These are phyloP conservation scores for Puccinia horiana DNA, from an alignment of 1,284 basidiomycete genomes.

Conservation along the genomic window DNA sequence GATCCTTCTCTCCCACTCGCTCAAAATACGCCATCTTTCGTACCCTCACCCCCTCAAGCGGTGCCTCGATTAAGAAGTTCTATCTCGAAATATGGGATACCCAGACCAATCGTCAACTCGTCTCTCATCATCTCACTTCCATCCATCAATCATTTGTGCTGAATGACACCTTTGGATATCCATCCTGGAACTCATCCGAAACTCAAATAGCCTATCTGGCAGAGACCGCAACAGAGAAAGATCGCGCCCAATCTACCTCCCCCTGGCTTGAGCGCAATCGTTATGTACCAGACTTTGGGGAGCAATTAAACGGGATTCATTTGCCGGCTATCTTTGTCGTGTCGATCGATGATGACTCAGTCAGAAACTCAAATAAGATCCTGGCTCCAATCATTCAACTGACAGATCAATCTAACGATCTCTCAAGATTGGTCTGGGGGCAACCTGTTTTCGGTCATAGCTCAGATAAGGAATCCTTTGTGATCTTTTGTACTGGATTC, in stretches of 20 bases:
- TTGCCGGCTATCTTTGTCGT: constrained; percentile 23
- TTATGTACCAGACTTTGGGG: constrained; percentile 41
- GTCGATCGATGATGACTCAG: background rate
- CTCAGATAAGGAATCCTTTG: background rate
- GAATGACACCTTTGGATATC: constrained; percentile 36
- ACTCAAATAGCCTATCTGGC: constrained; percentile 29
- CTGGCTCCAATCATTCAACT: constrained; percentile 19
- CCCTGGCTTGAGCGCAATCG: constrained; percentile 21
- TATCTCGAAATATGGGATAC: constrained; percentile 40
- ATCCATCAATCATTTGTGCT: constrained; percentile 22
- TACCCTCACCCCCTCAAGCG: background rate
- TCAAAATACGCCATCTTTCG: constrained; percentile 21
- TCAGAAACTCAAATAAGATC: background rate
- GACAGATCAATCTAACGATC: constrained; percentile 2
- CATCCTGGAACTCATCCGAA: constrained; percentile 32
- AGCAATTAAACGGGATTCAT: constrained; percentile 30
- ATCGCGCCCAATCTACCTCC: background rate
- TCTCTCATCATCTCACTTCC: constrained; percentile 17
- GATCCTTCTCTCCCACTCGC: constrained; percentile 24
- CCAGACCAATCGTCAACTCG: background rate
- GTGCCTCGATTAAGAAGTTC: background rate
- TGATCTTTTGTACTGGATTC: constrained; percentile 67
- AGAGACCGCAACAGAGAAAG: background rate
- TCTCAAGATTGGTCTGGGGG: constrained; percentile 8
- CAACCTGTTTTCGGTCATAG: constrained; percentile 21